Evolutionary conservation across 345 rosid genomes (phyloP), one percentile per base, ranked within the genome.

Genomic region (Eucalyptus marginata): DNA sequence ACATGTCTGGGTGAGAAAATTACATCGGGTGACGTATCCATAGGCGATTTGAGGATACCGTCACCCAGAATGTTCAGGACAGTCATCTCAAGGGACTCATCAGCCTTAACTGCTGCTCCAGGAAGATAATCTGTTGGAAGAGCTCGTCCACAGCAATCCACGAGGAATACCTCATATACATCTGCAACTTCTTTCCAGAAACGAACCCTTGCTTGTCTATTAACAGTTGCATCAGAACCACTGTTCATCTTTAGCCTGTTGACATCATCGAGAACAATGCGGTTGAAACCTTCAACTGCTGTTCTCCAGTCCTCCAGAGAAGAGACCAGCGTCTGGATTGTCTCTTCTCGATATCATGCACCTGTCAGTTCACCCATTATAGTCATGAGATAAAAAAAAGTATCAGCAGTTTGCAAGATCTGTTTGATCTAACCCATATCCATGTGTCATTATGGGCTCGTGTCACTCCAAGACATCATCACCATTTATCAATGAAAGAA

Each of bases 131-230:
- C 94, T 56, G 99, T 93, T 89, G 97, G 95, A 89, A 97, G 96
- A 85, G 98, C 98, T 88, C 96, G 99, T 13, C 99, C 99, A 90
- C 99, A 95, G 88, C 95, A 95, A 89, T 97, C 96, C 76, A 96
- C 93, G 86, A 98, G 98, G 91, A 98, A 98, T 91, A 96, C 96
- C 88, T 97, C 99, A 88, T 95, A 98, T 59, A 96, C 96, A 93
- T 97, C 99, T 36, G 99, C 99, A 86, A 95, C 94, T 94, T 95
- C 99, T 94, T 98, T 98, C 99, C 99, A 98, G 79, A 95, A 91
- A 66, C 98, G 97, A 76, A 93, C 86, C 89, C 98, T 93, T 85
- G 96, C 94, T 59, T 97, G 91, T 94, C 92, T 94, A 92, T 90
- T 94, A 88, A 89, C 71, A 90, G 90, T 95, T n/a, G 89, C 91